phyloP scores from a whole-genome alignment of 176 grass and related monocot genomes.

The Chrysopogon serrulatus region DNA sequence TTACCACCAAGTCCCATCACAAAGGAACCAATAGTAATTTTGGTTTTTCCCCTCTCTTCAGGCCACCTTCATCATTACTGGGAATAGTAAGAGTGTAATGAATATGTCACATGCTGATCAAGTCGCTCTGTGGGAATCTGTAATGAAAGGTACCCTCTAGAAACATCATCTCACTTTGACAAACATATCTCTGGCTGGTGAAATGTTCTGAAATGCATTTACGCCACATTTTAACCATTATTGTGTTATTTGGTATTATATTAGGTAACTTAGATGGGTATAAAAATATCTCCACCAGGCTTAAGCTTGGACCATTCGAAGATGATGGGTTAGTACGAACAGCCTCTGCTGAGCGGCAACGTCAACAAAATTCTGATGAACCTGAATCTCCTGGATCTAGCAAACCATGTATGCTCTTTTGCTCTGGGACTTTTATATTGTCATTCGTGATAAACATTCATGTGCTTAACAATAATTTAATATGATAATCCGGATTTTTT shows the following conservation, averaged over 20 bases:
- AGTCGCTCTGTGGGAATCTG: slow-evolving; percentile 78
- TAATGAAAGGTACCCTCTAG: slow-evolving; percentile 69
- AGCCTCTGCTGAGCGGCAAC: slow-evolving; percentile 31
- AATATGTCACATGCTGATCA: slow-evolving; percentile 99
- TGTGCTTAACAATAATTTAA: background rate
- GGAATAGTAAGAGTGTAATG: slow-evolving; percentile 93
- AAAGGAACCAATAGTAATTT: background rate
- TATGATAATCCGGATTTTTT: slow-evolving; percentile 12
- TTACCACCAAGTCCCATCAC: background rate
- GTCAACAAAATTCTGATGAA: slow-evolving; percentile 65
- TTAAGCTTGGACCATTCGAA: slow-evolving; percentile 85
- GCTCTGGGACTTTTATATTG: background rate
- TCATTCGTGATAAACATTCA: background rate
- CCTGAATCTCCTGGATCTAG: slow-evolving; percentile 65
- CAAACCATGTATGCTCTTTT: slow-evolving; percentile 55
- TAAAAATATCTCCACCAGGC: slow-evolving; percentile 62
- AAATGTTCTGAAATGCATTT: background rate
- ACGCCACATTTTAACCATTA: background rate
- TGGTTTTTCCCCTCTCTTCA: slow-evolving; percentile 15
- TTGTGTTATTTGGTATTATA: slow-evolving; percentile 28
- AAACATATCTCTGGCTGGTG: background rate
- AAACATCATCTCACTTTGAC: background rate
- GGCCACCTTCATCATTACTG: slow-evolving; percentile 94
- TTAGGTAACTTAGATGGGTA: slow-evolving; percentile 75
- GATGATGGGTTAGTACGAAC: slow-evolving; percentile 45